Evolutionary conservation across 345 rosid genomes (phyloP), one percentile per base, ranked within the genome.

Genomic region (Gossypium longicalyx): DNA sequence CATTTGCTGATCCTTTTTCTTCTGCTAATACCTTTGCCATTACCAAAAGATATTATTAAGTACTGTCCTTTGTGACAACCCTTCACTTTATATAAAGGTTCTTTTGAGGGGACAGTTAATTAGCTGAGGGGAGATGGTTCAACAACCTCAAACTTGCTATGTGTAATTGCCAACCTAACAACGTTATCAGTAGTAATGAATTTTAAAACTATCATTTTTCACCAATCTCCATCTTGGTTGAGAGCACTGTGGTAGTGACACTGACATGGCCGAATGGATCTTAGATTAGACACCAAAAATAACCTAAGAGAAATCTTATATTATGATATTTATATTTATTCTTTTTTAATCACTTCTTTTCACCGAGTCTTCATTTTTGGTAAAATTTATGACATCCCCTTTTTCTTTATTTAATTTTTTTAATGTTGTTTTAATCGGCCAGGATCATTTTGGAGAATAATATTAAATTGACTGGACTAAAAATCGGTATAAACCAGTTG

Each of bases 21-120:
- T 80, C 89, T 72, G 81, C 89, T 34, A 58, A 58, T 3, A 73
- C 53, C 27, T 69, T 70, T 22, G 48, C 71, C 84, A 81, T 79
- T 38, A 62, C 77, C 41, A 23, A 48, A 16, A 22, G 63, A 34
- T 11, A 11, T 23, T 6, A 58, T 47, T 15, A 34, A 4, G 41
- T 34, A 5, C 7, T 34, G 41, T 34, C 41, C 41, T 34, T 34
- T 74, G 81, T 74, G 81, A 67, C 44, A 23, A 58, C 19, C 3
- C 8, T 13, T 52, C 71, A 13, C 56, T 67, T 47, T 67, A 67
- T 67, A 67, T 23, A 22, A 23, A 47, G 41, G 15, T 23, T n/a
- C n/a, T 1, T 4, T 34, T 4, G 41, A 34, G 41, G 69, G 69
- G 49, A 25, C 61, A 20, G 15, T 22, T 22, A 20, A 52, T 52